Evolutionary conservation across 2,329 filamentous ascomycete genomes (phyloP).

Genomic region (Trichoderma aggressivum): DNA sequence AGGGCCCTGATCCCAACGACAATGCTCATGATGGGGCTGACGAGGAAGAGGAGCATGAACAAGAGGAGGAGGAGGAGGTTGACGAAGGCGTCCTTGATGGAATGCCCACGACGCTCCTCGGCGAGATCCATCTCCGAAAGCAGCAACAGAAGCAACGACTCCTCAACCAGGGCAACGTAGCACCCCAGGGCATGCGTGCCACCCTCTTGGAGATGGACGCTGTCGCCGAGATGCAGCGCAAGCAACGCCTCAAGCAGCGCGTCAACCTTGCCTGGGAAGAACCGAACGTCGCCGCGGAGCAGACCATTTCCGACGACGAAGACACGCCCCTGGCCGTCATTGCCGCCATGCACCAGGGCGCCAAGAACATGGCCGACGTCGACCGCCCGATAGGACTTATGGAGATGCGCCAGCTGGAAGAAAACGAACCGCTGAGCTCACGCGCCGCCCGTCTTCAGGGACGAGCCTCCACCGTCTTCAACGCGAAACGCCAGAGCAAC

Average conservation of each 20-base stretch:
- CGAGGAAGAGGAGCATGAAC: conserved; percentile 35
- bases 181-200: conserved; percentile 75
- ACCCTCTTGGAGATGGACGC: conserved; percentile 89
- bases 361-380: conserved; percentile 50
- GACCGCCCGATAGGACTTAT: conserved; percentile 70
- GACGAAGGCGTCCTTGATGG: conserved; percentile 58
- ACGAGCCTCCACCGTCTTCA: conserved; percentile 44
- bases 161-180: conserved; percentile 53
- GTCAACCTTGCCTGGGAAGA: conserved; percentile 92
- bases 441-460: conserved; percentile 74
- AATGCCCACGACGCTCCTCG: conserved; percentile 83
- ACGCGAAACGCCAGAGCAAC: conserved; percentile 43
- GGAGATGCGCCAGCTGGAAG: conserved; percentile 80
- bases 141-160: conserved; percentile 80
- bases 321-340: conserved; percentile 87
- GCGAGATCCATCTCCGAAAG: conserved; percentile 88
- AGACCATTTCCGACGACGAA: conserved; percentile 62
- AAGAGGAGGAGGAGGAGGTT: conserved; percentile 45
- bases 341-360: conserved; percentile 56
- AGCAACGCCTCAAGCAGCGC: conserved; percentile 68
- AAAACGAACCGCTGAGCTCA: conserved; percentile 82
- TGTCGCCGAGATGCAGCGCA: conserved; percentile 79
- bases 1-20: conserved; percentile 22
- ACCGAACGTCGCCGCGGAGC: conserved; percentile 44
- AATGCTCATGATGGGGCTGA: conserved; percentile 28